Evolutionary conservation across 2,329 filamentous ascomycete genomes (phyloP).

Genomic region (Davidsoniella virescens): DNA sequence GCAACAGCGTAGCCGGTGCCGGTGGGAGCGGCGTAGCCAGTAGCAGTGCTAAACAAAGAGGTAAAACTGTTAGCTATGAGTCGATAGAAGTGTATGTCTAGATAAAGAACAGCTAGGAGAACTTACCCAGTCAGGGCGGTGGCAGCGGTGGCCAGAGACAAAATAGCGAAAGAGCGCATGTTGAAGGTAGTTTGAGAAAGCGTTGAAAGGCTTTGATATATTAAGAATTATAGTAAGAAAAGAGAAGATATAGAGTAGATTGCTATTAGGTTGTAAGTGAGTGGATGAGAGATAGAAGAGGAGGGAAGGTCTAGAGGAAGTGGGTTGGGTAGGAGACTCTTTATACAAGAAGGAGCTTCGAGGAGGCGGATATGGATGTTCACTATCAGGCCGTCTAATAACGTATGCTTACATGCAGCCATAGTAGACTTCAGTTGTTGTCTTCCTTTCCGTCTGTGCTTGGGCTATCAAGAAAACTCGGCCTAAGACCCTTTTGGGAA

Average conservation of each 20-base stretch:
- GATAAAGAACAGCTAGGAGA: neutral
- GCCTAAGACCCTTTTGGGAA: too few relatives aligned
- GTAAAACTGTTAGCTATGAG: neutral
- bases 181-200: neutral
- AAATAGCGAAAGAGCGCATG: slow-evolving; percentile 9
- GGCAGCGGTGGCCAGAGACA: slow-evolving; percentile 9
- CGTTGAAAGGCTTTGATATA: neutral
- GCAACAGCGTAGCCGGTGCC: neutral
- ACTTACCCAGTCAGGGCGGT: slow-evolving; percentile 12
- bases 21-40: slow-evolving; percentile 1
- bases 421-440: too few relatives aligned
- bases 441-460: too few relatives aligned
- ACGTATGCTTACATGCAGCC: too few relatives aligned
- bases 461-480: too few relatives aligned
- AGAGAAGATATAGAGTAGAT: neutral
- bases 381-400: too few relatives aligned
- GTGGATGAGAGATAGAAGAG: neutral
- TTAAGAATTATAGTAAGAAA: slow-evolving; percentile 5
- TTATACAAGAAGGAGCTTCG: too few relatives aligned
- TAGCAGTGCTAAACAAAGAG: neutral
- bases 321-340: too few relatives aligned
- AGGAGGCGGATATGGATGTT: too few relatives aligned
- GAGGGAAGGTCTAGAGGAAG: too few relatives aligned
- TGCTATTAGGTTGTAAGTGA: neutral
- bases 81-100: neutral